phyloP scores from a whole-genome alignment of 257 asterid species.

The Penstemon eatonii region DNA sequence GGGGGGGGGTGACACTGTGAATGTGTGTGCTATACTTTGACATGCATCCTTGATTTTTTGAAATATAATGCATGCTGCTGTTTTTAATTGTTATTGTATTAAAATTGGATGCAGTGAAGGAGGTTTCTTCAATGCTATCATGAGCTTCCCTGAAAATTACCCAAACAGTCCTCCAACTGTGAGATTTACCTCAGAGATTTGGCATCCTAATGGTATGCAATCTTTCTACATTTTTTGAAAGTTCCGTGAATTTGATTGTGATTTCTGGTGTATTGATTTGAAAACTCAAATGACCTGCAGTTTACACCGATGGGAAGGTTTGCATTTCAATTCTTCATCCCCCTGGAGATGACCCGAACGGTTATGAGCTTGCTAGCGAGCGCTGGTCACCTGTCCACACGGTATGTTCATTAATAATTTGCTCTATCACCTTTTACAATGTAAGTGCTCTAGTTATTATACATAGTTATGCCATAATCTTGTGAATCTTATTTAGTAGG shows the following conservation, averaged over 20 bases:
- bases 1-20: neutral
- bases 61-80: neutral
- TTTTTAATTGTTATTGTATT: slow-evolving; percentile 27
- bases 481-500: neutral
- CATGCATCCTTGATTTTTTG: slow-evolving; percentile 14
- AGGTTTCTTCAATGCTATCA: slow-evolving; percentile 96
- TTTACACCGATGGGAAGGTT: slow-evolving; percentile 90
- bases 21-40: neutral
- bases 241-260: slow-evolving; percentile 1
- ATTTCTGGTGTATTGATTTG: slow-evolving; percentile 26
- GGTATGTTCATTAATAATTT: slow-evolving; percentile 46
- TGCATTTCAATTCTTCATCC: slow-evolving; percentile 98
- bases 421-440: neutral
- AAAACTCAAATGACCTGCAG: slow-evolving; percentile 45
- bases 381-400: slow-evolving; percentile 99
- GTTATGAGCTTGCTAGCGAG: slow-evolving; percentile 98
- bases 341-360: slow-evolving; percentile 98
- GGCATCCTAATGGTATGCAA: slow-evolving; percentile 97
- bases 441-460: too few relatives aligned
- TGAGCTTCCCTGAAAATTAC: slow-evolving; percentile 88
- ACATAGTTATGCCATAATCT: neutral
- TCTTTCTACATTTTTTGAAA: slow-evolving; percentile 7
- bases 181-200: slow-evolving; percentile 86
- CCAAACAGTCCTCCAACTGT: slow-evolving; percentile 97
- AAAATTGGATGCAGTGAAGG: slow-evolving; percentile 75